A percentile compares a stretch with the other conserved stretches of the same genome.
Conservation (phyloP, 306 rosid species). For the Trichosanthes truncata region DNA sequence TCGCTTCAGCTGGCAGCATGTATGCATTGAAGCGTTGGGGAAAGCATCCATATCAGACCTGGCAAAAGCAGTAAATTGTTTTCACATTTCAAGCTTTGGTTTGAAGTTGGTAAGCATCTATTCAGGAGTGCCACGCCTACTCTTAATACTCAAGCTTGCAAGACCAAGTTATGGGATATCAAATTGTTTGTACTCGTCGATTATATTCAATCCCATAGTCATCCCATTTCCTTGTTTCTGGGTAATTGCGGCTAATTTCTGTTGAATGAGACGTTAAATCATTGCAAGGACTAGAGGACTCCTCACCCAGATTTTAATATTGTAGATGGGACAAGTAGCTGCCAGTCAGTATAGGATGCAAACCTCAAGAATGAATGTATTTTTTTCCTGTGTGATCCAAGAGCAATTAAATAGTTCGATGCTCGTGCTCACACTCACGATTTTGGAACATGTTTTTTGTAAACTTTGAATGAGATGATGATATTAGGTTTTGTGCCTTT, state of each 20-base stretch:
- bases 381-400: neutral
- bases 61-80: constrained; percentile 52
- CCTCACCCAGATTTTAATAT: neutral
- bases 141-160: neutral
- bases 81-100: neutral
- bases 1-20: constrained; percentile 71
- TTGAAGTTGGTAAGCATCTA: neutral
- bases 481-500: neutral
- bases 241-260: neutral
- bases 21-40: constrained; percentile 71
- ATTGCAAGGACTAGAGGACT: neutral
- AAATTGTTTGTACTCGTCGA: neutral
- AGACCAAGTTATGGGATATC: neutral
- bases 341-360: neutral
- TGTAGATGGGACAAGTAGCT: neutral
- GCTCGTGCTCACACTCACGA: neutral
- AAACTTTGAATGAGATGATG: neutral
- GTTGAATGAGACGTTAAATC: neutral
- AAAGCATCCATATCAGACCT: constrained; percentile 78
- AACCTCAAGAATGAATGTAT: neutral
- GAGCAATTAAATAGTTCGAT: neutral
- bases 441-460: neutral
- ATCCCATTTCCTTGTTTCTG: neutral
- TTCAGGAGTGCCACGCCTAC: neutral
- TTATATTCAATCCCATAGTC: neutral